phyloP scores from a whole-genome alignment of 139 green algal species.

The Micromonas commoda region DNA sequence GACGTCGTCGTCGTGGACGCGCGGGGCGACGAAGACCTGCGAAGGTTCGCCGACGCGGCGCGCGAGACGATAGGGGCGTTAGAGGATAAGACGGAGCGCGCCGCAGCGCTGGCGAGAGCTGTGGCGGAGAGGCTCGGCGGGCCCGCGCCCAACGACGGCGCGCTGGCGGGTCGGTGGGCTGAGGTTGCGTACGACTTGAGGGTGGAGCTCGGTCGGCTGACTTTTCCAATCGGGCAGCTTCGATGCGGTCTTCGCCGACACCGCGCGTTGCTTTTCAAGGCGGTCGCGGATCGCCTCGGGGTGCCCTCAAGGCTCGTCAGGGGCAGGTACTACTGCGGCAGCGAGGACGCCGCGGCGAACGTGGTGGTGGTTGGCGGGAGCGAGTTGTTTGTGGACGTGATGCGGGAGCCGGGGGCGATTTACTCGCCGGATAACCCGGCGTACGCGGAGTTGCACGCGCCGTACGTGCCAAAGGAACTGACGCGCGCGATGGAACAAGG shows the following conservation, averaged over 20 bases:
- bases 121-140: background rate
- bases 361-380: constrained; percentile 3
- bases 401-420: constrained; percentile 40
- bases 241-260: constrained; percentile 45
- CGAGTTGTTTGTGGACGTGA: constrained; percentile 51
- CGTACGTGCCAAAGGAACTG: too few species aligned
- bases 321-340: constrained; percentile 2
- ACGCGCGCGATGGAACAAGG: too few species aligned
- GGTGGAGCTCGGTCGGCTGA: background rate
- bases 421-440: background rate
- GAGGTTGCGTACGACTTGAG: background rate
- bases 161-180: background rate
- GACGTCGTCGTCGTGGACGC: background rate
- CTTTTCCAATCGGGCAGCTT: constrained; percentile 15
- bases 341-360: constrained; percentile 9
- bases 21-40: background rate
- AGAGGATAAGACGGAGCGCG: background rate
- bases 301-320: background rate
- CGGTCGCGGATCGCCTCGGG: constrained; percentile 3
- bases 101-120: background rate
- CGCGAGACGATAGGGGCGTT: background rate
- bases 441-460: too few species aligned
- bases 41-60: background rate
- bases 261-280: constrained; percentile 79
- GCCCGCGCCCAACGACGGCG: background rate